phyloP scores from a whole-genome alignment of 2,329 filamentous ascomycete species.

The Didymellaceae sp. region DNA sequence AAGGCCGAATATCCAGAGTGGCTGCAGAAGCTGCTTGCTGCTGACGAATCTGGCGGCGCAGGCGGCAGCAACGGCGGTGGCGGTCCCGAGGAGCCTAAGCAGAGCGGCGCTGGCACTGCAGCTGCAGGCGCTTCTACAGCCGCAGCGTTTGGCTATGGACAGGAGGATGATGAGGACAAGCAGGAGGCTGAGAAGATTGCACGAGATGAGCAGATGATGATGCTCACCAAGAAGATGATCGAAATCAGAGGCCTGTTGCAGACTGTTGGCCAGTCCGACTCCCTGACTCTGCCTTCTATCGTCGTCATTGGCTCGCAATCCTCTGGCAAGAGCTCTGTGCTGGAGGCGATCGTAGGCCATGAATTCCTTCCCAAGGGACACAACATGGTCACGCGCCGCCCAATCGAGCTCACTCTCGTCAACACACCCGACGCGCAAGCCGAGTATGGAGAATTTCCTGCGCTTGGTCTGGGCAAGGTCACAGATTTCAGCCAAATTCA shows the following conservation, averaged over 20 bases:
- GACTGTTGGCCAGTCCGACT: constrained; percentile 88
- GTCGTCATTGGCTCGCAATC: constrained; percentile 99
- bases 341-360: constrained; percentile 96
- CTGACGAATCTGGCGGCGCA: constrained; percentile 48
- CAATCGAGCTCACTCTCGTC: constrained; percentile 94
- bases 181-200: constrained; percentile 70
- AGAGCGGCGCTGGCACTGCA: constrained; percentile 61
- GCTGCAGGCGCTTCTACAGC: constrained; percentile 75
- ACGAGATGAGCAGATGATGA: constrained; percentile 98
- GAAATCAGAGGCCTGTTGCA: constrained; percentile 93
- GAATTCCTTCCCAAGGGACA: constrained; percentile 97
- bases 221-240: constrained; percentile 99
- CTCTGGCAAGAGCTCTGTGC: constrained; percentile 94
- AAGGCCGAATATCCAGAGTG: constrained; percentile 74
- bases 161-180: constrained; percentile 72
- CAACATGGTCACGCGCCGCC: constrained; percentile 96
- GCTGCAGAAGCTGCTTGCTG: constrained; percentile 73
- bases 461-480: constrained; percentile 85
- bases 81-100: constrained; percentile 58
- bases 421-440: constrained; percentile 87
- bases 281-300: constrained; percentile 89
- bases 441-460: constrained; percentile 96
- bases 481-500: constrained; percentile 93
- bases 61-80: constrained; percentile 48
- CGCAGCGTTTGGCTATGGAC: constrained; percentile 78